Evolutionary conservation across 805 yeast genomes (phyloP), one percentile per base, ranked within the genome.

Genomic region (Pichia gijzeniarum): DNA sequence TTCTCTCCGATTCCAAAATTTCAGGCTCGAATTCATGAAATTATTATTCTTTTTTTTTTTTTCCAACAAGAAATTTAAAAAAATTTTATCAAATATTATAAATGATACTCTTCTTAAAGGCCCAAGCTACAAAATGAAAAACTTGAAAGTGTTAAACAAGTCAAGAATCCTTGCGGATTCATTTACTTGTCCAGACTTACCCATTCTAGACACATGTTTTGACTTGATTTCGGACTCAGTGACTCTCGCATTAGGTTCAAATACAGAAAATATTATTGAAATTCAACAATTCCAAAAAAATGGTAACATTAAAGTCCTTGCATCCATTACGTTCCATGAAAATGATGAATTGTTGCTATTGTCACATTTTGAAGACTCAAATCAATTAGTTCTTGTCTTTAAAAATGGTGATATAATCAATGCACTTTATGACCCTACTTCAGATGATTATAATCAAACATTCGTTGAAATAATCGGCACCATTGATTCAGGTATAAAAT

Each of bases 381-480:
- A 71, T 22, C 83, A 81, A 53, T 64, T 85, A 35, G 73, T 86
- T 1, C 74, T 87, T 41, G 79, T 88, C 1, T 74, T 87, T 49
- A 66, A 68, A 41, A 76, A 77, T 50, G 98, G 98, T 53, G 96
- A 89, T 58, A 77, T 91, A 10, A 66, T 79, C 36, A 69, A 77
- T 10, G 85, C 85, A 3, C 74, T 78, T 19, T 82, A 83, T 58
- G 86, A 80, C 53, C 61, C 57, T 10, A 48, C 53, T 2, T 50
- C 54, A 1, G 69, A 70, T 6, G 77, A 75, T 49, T 73, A 75
- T 13, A 76, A 77, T 32, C 65, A 74, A 16, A 74, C 88, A 1
- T 71, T 82, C 5, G 72, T 76, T 18, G 89, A 83, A 53, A 82
- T 89, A 39, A 90, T 84, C 9, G 98, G 97, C 0, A 75, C 87